Evolutionary conservation across 2,329 filamentous ascomycete genomes (phyloP), one percentile per base, ranked within the genome.

Genomic region (Paraphaeosphaeria sporulosa): DNA sequence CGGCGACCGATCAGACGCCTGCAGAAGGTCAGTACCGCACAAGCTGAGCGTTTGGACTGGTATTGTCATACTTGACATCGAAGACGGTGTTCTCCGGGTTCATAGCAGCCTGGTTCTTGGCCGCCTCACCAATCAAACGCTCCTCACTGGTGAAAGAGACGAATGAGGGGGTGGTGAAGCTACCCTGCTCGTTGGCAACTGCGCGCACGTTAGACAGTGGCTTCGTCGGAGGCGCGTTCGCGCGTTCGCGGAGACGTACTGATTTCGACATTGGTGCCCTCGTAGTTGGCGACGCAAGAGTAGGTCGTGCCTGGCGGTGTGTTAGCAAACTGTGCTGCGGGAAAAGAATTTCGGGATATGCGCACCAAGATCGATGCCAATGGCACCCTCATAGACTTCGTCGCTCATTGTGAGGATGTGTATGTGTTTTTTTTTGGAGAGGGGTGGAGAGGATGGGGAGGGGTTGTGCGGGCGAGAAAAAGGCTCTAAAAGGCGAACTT

Each of bases 51-150:
- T 21, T 34, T 58, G 17, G 42, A 57, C 27, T 3, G 10, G 42
- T 25, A 27, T 42, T 52, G 47, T 84, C n/a, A 62, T 83, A 95
- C 93, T 98, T 99, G 89, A 97, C 92, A 84, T 99, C 95, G 85
- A 98, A 99, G 84, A 99, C 88, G 75, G 95, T 99, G 87, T 98
- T 98, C 80, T 83, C 83, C 67, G 95, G 95, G 92, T 99, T 99
- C 93, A 98, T 97, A 78, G 95, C 94, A 79, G 94, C 95, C 89
- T 97, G 94, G 88, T 99, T 99, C 92, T 98, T 99, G 79, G 95
- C 95, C 64, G 95, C 94, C 88, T 98, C 95, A 87, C 95, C 95
- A 79, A 98, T 98, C 85, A 99, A 86, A 83, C 95, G 94, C 88
- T 99, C 95, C 86, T 97, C 93, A 77, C 94, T 90, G 80, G 93